Evolutionary conservation across 2,329 filamentous ascomycete species (phyloP).

Genomic region (Claviceps sp.): DNA sequence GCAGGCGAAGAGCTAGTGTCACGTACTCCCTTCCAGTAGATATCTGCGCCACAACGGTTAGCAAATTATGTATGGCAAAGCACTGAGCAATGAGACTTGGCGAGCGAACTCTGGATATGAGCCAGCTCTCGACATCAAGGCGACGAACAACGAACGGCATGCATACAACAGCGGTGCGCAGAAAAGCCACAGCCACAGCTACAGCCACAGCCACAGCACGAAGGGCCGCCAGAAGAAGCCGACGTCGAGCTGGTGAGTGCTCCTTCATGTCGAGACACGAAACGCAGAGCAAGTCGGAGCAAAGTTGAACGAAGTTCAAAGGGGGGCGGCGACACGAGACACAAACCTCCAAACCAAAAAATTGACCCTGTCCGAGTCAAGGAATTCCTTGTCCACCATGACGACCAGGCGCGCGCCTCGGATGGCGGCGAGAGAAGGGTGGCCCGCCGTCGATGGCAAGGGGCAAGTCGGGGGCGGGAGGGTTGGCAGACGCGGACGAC

Average conservation of each 20-base stretch:
- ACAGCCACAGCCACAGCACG: constrained; percentile 5
- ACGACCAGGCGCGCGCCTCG: constrained; percentile 18
- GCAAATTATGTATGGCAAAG: constrained; percentile 1
- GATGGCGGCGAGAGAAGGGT: constrained; percentile 18
- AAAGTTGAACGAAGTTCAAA: not conserved
- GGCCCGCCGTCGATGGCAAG: not conserved
- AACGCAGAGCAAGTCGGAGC: not conserved
- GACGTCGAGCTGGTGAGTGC: constrained; percentile 1
- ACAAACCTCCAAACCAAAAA: constrained; percentile 60
- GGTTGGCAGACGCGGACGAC: not conserved
- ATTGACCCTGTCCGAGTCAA: constrained; percentile 56
- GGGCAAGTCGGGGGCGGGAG: not conserved
- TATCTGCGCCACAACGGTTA: constrained; percentile 28
- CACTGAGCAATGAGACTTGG: constrained; percentile 6
- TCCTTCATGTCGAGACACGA: not conserved
- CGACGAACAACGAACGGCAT: constrained; percentile 8
- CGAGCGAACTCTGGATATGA: not conserved
- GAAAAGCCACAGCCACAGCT: constrained; percentile 1
- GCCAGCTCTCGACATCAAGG: constrained; percentile 4
- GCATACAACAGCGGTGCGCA: constrained; percentile 3
- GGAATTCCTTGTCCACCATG: constrained; percentile 45
- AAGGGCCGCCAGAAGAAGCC: not conserved
- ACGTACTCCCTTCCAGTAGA: constrained; percentile 50
- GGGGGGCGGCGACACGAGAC: constrained; percentile 10
- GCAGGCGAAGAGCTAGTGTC: constrained; percentile 9